These are phyloP conservation scores for Ulvella scutata DNA, from an alignment of 139 green algal genomes.

Conservation along the genomic window DNA sequence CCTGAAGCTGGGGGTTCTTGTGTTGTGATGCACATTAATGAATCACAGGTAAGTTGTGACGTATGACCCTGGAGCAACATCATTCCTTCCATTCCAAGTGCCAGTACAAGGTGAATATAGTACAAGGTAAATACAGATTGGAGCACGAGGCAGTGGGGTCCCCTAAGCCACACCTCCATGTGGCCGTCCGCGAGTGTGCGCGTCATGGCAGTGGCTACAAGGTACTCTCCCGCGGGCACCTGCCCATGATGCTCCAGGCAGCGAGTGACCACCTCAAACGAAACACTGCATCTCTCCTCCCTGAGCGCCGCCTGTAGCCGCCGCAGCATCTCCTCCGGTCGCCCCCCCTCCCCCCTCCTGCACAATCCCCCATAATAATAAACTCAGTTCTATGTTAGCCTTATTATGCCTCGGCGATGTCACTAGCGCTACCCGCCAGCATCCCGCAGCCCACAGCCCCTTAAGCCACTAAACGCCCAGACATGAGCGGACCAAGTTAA, in stretches of 20 bases:
- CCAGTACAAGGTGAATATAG: too few species aligned
- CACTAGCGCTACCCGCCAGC: background rate
- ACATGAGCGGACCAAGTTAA: background rate
- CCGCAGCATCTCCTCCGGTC: background rate
- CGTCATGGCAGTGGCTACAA: slow-evolving; percentile 22
- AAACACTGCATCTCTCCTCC: background rate
- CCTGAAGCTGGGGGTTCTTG: too few species aligned
- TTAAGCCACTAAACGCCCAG: background rate
- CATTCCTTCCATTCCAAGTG: too few species aligned
- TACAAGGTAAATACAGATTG: too few species aligned
- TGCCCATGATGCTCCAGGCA: slow-evolving; percentile 40
- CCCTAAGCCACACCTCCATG: too few species aligned
- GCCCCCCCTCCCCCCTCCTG: background rate
- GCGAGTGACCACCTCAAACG: background rate
- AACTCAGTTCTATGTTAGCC: background rate
- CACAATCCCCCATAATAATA: background rate
- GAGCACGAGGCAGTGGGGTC: too few species aligned
- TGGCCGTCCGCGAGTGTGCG: background rate
- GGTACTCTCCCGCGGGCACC: slow-evolving; percentile 32
- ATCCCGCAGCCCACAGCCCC: background rate
- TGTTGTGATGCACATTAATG: too few species aligned
- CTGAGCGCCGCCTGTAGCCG: background rate
- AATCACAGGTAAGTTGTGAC: too few species aligned
- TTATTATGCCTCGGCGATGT: background rate
- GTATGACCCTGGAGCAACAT: too few species aligned